Evolutionary conservation across 345 rosid species (phyloP).

Genomic region (Syzygium jambos): DNA sequence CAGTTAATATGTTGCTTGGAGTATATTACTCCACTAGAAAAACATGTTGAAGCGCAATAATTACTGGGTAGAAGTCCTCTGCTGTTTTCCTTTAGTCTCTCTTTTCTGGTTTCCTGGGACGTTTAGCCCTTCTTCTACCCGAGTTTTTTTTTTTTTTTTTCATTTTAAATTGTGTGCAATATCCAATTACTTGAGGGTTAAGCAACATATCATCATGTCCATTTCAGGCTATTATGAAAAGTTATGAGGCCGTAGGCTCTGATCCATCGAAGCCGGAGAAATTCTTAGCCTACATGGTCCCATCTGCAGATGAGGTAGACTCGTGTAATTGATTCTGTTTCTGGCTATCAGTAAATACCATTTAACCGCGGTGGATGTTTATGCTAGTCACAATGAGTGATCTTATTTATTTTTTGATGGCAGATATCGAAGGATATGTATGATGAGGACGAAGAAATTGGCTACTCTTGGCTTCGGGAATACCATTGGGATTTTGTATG

Average conservation of each 20-base stretch:
- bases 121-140: background rate
- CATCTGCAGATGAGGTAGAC: constrained; percentile 74
- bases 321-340: background rate
- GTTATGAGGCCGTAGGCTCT: constrained; percentile 61
- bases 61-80: background rate
- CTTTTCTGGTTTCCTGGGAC: background rate
- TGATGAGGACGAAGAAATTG: constrained; percentile 71
- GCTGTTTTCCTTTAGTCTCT: background rate
- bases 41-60: background rate
- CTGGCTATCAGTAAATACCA: background rate
- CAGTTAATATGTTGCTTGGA: background rate
- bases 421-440: constrained; percentile 75
- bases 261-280: constrained; percentile 71
- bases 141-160: background rate
- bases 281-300: constrained; percentile 89
- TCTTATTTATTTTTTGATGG: constrained; percentile 6
- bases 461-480: constrained; percentile 86
- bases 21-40: background rate
- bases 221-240: constrained; percentile 85
- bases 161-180: background rate
- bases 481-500: constrained; percentile 88
- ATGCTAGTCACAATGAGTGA: background rate
- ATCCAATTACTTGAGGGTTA: background rate
- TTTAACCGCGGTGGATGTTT: background rate
- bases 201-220: background rate